These are phyloP conservation scores for Psilocybe mexicana DNA, from an alignment of 1,284 basidiomycete genomes.

Conservation along the genomic window DNA sequence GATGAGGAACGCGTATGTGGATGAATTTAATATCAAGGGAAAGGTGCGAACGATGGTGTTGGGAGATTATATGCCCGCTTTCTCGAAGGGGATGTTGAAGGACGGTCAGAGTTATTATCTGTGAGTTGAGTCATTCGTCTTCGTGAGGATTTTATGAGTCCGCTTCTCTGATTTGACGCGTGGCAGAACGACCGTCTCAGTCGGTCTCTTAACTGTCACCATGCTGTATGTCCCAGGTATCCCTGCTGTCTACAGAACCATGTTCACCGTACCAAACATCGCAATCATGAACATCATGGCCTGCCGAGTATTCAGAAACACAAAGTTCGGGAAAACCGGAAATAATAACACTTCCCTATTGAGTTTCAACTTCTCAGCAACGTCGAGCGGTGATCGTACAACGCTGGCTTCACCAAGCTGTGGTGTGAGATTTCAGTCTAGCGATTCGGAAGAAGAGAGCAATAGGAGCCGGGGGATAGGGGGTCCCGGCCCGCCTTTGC, in stretches of 20 bases:
- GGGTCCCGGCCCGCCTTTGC: too few relatives aligned
- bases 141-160: not conserved
- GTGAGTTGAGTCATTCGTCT: constrained; percentile 14
- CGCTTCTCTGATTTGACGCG: not conserved
- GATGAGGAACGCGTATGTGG: not conserved
- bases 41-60: constrained; percentile 9
- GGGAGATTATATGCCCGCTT: constrained; percentile 27
- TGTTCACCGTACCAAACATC: constrained; percentile 24
- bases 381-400: too few relatives aligned
- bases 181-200: constrained; percentile 19
- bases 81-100: constrained; percentile 32
- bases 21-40: not conserved
- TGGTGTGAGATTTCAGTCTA: too few relatives aligned
- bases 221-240: constrained; percentile 20
- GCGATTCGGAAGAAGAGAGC: too few relatives aligned
- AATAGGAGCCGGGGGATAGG: too few relatives aligned
- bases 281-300: constrained; percentile 29
- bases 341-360: too few relatives aligned
- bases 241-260: constrained; percentile 21
- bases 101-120: constrained; percentile 35
- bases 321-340: constrained; percentile 17
- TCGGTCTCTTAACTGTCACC: constrained; percentile 19
- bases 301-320: constrained; percentile 25
- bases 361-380: too few relatives aligned
- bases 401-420: too few relatives aligned